These are phyloP conservation scores for Mycena galericulata DNA, from an alignment of 768 basidiomycete genomes.

Conservation along the genomic window DNA sequence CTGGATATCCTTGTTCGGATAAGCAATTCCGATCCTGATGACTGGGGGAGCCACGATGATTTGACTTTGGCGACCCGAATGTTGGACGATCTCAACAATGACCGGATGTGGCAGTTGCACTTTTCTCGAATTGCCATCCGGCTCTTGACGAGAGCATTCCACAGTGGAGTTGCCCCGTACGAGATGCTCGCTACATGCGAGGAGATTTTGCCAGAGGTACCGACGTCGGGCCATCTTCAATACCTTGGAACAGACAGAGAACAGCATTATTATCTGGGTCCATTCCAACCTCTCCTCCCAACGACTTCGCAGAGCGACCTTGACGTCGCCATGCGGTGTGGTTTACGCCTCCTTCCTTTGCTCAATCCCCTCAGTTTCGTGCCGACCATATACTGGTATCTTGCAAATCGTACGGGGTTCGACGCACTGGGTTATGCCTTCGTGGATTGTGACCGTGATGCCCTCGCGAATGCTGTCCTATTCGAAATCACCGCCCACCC, in stretches of 20 bases:
- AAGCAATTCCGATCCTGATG: neutral
- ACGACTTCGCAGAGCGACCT: slow-evolving; percentile 5
- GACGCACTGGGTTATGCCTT: neutral
- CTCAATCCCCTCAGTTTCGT: neutral
- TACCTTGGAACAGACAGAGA: neutral
- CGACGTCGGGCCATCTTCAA: neutral
- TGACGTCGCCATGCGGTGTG: slow-evolving; percentile 9
- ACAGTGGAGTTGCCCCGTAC: neutral
- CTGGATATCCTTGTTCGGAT: neutral
- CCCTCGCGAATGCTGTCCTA: neutral
- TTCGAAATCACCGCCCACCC: neutral
- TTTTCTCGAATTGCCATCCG: neutral
- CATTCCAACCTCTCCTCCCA: neutral
- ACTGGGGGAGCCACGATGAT: neutral
- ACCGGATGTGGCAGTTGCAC: neutral
- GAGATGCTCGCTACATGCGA: neutral
- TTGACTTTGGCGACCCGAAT: neutral
- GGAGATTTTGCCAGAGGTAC: neutral
- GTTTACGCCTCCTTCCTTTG: slow-evolving; percentile 9
- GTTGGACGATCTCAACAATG: neutral
- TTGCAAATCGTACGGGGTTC: neutral
- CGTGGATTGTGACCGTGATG: neutral
- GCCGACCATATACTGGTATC: slow-evolving; percentile 13
- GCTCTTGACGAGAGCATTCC: neutral
- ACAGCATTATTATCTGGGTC: neutral